Evolutionary conservation across 768 basidiomycete genomes (phyloP), one percentile per base, ranked within the genome.

Genomic region (Mycena alexandri): DNA sequence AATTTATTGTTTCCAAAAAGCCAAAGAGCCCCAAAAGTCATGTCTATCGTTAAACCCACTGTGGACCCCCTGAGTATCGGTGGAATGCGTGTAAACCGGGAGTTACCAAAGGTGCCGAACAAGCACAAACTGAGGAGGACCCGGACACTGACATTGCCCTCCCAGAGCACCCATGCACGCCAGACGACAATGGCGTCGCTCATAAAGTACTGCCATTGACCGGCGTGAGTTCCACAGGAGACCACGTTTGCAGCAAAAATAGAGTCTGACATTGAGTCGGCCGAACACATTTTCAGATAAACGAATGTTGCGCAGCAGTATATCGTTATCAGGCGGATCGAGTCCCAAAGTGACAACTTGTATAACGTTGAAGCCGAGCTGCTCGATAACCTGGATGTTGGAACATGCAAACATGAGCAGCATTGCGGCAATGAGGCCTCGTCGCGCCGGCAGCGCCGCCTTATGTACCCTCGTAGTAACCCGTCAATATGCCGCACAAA

Each of bases 111-210:
- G 2, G 71, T 61, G 48, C 55, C 71, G 51, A 69, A 19, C 11
- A 72, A 42, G 42, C 64, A 63, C 14, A 67, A 19, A n/a, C 50
- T 60, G 19, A 70, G 71, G 53, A 71, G 29, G 8, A 67, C 36
- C 36, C 55, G 47, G 25, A 72, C 44, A 24, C 53, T 55, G 24
- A 57, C 25, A 25, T 50, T 63, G n/a, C 57, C 63, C 5, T 70
- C 25, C 53, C 63, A 74, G 43, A 74, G 65, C 17, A 71, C 57
- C 71, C 71, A 74, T 8, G 73, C 71, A 19, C 72, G 69, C 72
- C 70, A 73, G 44, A 73, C 69, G 21, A 73, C 69, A 34, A 73
- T 67, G 5, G 62, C 63, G 46, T 74, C 71, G 65, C 73, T 74
- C 61, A 72, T 70, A 22, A 71, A 60, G 43, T 69, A 69, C 65